Evolutionary conservation across 768 basidiomycete genomes (phyloP).

Genomic region (Russula sp.): DNA sequence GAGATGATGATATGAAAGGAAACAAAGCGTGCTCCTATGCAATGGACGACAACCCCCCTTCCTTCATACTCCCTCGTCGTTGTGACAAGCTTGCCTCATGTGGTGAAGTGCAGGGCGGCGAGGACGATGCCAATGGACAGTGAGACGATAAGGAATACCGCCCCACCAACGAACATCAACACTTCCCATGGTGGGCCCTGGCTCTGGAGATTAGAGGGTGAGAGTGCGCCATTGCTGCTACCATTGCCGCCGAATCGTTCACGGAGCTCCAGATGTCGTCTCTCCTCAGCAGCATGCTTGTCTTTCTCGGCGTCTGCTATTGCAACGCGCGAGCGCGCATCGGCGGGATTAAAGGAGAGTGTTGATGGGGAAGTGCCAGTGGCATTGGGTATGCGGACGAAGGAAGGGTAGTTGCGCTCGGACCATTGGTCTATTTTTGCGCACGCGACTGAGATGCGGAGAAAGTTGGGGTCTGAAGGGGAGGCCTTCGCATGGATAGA

Average conservation of each 20-base stretch:
- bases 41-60: background rate
- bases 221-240: conserved; percentile 1
- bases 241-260: conserved; percentile 10
- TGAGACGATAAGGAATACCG: conserved; percentile 28
- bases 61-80: background rate
- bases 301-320: conserved; percentile 44
- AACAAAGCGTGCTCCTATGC: background rate
- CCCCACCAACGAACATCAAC: conserved; percentile 26
- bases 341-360: conserved; percentile 44
- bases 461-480: conserved; percentile 82
- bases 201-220: conserved; percentile 4
- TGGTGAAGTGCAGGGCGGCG: conserved; percentile 24
- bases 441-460: conserved; percentile 78
- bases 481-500: conserved; percentile 77
- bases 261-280: conserved; percentile 33
- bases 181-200: conserved; percentile 34
- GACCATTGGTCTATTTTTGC: conserved; percentile 90
- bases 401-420: conserved; percentile 92
- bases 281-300: conserved; percentile 40
- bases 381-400: conserved; percentile 48
- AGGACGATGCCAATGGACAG: conserved; percentile 29
- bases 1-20: conserved; percentile 4
- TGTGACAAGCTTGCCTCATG: background rate
- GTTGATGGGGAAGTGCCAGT: conserved; percentile 16
- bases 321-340: conserved; percentile 56